These are phyloP conservation scores for Cyberlindnera mycetangii DNA, from an alignment of 805 yeast genomes.

Conservation along the genomic window DNA sequence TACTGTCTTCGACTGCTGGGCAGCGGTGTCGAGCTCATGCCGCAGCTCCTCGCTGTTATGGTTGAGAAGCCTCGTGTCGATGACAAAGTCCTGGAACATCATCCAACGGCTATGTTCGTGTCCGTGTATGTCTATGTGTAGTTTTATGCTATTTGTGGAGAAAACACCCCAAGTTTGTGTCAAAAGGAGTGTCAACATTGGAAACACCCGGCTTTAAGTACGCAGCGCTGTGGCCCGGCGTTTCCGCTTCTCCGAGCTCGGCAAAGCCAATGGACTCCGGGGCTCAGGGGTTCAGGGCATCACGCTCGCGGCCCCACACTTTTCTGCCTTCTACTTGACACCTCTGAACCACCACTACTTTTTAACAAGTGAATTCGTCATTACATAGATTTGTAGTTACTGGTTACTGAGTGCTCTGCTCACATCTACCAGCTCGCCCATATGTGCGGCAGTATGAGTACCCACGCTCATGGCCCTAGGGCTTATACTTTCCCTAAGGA, in stretches of 20 bases:
- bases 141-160: neutral
- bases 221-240: neutral
- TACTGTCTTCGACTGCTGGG: constrained; percentile 1
- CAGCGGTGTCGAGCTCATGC: constrained; percentile 7
- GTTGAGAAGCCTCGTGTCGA: constrained; percentile 21
- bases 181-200: neutral
- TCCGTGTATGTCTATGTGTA: neutral
- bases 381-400: no score
- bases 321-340: no score
- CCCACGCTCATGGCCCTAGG: constrained; percentile 14
- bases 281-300: neutral
- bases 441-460: constrained; percentile 9
- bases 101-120: neutral
- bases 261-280: neutral
- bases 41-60: constrained; percentile 10
- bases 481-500: constrained; percentile 22
- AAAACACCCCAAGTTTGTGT: neutral
- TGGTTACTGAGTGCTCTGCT: neutral
- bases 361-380: no score
- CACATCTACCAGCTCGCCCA: constrained; percentile 11
- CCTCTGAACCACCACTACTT: no score
- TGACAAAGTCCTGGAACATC: constrained; percentile 23
- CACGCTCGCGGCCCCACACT: no score
- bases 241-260: constrained; percentile 5
- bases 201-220: neutral